These are phyloP conservation scores for Dictyostelium citrinum DNA, from an alignment of 78 protist species.

Conservation along the genomic window DNA sequence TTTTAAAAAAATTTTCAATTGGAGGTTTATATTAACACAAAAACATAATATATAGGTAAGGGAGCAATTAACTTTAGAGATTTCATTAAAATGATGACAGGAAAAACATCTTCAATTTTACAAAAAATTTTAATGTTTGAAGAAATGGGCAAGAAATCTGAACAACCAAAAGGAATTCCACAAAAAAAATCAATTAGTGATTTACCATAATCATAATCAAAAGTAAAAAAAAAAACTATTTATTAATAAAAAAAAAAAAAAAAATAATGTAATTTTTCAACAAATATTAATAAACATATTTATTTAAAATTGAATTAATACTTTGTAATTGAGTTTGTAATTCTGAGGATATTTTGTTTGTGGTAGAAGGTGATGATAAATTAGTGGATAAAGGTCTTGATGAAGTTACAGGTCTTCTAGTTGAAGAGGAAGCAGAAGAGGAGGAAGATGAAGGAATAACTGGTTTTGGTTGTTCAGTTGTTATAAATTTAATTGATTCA, in stretches of 20 bases:
- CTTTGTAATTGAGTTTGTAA: slow-evolving; percentile 11
- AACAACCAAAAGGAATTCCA: slow-evolving; percentile 62
- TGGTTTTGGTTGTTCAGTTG: neutral
- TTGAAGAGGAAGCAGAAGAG: neutral
- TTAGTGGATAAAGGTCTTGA: neutral
- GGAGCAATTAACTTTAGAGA: slow-evolving; percentile 72
- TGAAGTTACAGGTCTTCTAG: neutral
- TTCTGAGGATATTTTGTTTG: neutral
- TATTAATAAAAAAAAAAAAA: neutral
- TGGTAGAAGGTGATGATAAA: neutral
- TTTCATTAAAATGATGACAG: slow-evolving; percentile 72
- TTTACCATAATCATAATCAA: slow-evolving; percentile 7
- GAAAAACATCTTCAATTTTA: slow-evolving; percentile 56
- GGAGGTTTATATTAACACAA: too few relatives aligned
- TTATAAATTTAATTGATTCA: slow-evolving; percentile 15
- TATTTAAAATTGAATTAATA: slow-evolving; percentile 41
- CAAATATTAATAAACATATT: slow-evolving; percentile 36
- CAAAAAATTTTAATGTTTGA: slow-evolving; percentile 81
- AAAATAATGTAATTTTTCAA: too few relatives aligned
- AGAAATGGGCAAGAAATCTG: slow-evolving; percentile 54
- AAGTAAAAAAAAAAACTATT: neutral
- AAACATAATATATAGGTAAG: too few relatives aligned
- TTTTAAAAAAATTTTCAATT: too few relatives aligned
- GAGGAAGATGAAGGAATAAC: neutral
- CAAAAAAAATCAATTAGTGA: slow-evolving; percentile 53